These are phyloP conservation scores for Stropharia rugosoannulata DNA, from an alignment of 768 basidiomycete genomes.

Conservation along the genomic window DNA sequence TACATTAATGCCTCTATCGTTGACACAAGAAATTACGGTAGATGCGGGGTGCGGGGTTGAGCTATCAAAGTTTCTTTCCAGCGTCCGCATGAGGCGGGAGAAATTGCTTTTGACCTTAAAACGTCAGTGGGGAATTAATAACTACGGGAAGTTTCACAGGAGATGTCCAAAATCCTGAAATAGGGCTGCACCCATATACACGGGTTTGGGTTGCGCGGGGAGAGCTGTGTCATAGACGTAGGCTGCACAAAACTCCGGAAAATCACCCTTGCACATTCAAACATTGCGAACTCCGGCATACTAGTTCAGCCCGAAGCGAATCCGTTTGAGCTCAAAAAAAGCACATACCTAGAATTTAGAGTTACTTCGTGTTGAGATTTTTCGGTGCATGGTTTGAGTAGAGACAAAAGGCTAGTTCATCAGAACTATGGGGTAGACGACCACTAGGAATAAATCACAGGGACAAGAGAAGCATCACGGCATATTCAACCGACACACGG, in stretches of 20 bases:
- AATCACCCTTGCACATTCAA: too few species aligned
- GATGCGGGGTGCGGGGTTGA: slow-evolving; percentile 12
- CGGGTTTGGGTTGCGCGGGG: too few species aligned
- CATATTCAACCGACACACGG: slow-evolving; percentile 59
- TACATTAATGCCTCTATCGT: neutral
- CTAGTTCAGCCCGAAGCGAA: too few species aligned
- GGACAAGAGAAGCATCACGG: slow-evolving; percentile 23
- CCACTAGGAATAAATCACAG: neutral
- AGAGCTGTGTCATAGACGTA: too few species aligned
- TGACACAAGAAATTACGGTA: neutral
- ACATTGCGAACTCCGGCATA: too few species aligned
- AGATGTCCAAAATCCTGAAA: too few species aligned
- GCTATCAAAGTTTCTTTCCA: neutral
- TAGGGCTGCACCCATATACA: too few species aligned
- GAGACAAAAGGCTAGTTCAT: neutral
- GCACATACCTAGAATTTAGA: slow-evolving; percentile 11
- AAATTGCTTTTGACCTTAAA: too few species aligned
- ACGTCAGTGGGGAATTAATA: too few species aligned
- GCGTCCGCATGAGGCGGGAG: neutral
- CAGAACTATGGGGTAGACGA: neutral
- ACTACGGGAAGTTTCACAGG: too few species aligned
- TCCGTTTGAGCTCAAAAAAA: slow-evolving; percentile 9
- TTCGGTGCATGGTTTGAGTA: neutral
- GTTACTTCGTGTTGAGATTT: neutral
- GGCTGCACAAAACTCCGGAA: too few species aligned